A percentile compares a stretch with the other conserved stretches of the same genome.
phyloP scores from a whole-genome alignment of 2,329 filamentous ascomycete species.

The Metarhizium sp. region DNA sequence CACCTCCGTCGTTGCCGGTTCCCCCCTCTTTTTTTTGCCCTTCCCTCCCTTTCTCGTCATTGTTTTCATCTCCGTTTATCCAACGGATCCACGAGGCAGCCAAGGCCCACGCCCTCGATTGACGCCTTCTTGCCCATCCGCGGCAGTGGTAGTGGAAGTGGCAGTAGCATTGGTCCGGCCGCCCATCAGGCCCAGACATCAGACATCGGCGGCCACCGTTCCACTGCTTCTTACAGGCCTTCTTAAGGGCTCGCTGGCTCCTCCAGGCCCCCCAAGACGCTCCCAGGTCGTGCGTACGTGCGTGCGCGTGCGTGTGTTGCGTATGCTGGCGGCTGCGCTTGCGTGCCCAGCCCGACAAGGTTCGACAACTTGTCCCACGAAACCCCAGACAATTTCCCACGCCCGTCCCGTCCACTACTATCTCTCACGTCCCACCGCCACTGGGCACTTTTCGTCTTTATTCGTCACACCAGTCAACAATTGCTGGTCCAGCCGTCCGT shows the following conservation, averaged over 20 bases:
- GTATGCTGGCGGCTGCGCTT: conserved; percentile 10
- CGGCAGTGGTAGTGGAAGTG: neutral
- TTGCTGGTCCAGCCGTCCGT: conserved; percentile 3
- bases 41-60: conserved; percentile 1
- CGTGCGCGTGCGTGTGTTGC: neutral
- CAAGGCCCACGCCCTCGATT: conserved; percentile 5
- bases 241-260: neutral
- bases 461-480: conserved; percentile 4
- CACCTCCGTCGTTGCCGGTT: conserved; percentile 4
- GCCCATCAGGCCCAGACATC: neutral
- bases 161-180: neutral
- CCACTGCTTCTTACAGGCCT: neutral
- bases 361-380: conserved; percentile 12
- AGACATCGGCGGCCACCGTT: neutral
- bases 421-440: conserved; percentile 18
- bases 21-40: neutral
- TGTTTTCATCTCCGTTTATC: neutral
- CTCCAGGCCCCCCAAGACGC: neutral
- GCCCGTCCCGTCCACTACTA: conserved; percentile 10
- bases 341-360: conserved; percentile 8
- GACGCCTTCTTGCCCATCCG: neutral
- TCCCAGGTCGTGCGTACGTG: neutral
- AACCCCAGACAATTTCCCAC: conserved; percentile 17
- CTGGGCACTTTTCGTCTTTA: conserved; percentile 7
- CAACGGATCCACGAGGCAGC: conserved; percentile 7